A percentile compares a stretch with the other conserved stretches of the same genome.
Conservation (phyloP, 164 flowering plant species). For the Cinnamomum micranthum region DNA sequence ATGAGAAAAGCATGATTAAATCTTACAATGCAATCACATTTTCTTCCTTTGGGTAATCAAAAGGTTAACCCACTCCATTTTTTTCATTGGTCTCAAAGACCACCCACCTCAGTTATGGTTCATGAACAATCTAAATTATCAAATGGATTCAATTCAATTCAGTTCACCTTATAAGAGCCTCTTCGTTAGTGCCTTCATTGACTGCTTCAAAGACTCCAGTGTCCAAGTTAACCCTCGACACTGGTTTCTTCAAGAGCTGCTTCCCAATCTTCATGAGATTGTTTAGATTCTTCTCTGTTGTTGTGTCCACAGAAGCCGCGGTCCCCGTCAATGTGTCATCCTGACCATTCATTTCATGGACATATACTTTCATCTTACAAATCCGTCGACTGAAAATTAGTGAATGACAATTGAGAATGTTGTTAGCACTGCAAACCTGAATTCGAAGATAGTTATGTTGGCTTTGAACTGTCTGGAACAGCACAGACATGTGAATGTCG, state of each 20-base stretch:
- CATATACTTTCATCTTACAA: background rate
- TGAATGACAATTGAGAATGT: no score
- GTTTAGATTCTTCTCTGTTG: conserved; percentile 15
- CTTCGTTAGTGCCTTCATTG: conserved; percentile 17
- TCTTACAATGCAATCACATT: no score
- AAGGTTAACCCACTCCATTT: no score
- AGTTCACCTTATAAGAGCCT: conserved; percentile 21
- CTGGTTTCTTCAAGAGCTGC: conserved; percentile 16
- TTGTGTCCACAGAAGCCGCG: conserved; percentile 12
- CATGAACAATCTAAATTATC: no score
- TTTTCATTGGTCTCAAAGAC: no score
- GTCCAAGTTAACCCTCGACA: conserved; percentile 21
- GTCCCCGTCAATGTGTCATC: conserved; percentile 16
- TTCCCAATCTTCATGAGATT: conserved; percentile 21
- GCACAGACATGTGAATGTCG: conserved; percentile 10
- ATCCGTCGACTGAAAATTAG: no score
- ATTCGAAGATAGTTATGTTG: conserved; percentile 12
- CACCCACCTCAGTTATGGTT: no score
- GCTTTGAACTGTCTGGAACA: conserved; percentile 4
- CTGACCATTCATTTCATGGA: conserved; percentile 5
- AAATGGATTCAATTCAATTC: background rate
- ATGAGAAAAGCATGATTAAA: no score
- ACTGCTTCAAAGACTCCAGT: conserved; percentile 18
- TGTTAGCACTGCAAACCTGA: conserved; percentile 1
- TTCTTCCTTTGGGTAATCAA: no score